phyloP scores from a whole-genome alignment of 2,329 filamentous ascomycete species.

The Bertia moriformis region DNA sequence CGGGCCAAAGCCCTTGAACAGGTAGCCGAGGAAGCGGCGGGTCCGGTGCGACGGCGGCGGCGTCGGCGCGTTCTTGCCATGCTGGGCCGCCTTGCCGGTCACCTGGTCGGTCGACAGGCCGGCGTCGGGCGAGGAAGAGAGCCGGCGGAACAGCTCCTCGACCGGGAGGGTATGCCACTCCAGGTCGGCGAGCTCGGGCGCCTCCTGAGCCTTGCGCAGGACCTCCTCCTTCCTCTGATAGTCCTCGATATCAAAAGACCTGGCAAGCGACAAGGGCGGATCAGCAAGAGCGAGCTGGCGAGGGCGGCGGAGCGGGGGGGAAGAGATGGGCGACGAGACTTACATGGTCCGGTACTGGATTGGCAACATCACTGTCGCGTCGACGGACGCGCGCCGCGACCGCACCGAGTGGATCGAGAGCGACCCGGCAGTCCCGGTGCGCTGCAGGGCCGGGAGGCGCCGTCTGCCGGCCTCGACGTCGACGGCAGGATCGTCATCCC shows the following conservation, averaged over 20 bases:
- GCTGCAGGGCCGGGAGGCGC: slow-evolving; percentile 7
- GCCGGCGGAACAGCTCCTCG: slow-evolving; percentile 41
- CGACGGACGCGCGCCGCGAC: slow-evolving; percentile 19
- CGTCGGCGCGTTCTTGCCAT: slow-evolving; percentile 55
- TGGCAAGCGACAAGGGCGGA: slow-evolving; percentile 7
- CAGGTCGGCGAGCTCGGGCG: slow-evolving; percentile 32
- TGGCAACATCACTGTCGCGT: slow-evolving; percentile 26
- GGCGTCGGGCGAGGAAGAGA: slow-evolving; percentile 35
- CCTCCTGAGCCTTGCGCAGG: background rate
- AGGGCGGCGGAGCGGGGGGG: no score
- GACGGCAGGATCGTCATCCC: slow-evolving; percentile 21
- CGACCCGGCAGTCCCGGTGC: slow-evolving; percentile 16
- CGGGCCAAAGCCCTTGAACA: slow-evolving; percentile 65
- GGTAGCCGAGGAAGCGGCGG: slow-evolving; percentile 48
- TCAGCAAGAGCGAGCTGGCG: slow-evolving; percentile 1
- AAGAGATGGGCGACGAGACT: slow-evolving; percentile 7
- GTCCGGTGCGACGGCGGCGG: slow-evolving; percentile 46
- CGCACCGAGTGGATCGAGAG: slow-evolving; percentile 24
- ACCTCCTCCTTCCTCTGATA: slow-evolving; percentile 28
- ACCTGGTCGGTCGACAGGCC: slow-evolving; percentile 48
- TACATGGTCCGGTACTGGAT: slow-evolving; percentile 39
- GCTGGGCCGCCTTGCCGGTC: slow-evolving; percentile 34
- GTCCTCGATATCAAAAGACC: slow-evolving; percentile 41
- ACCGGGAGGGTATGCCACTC: slow-evolving; percentile 52
- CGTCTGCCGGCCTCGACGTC: slow-evolving; percentile 12